Base-by-base conservation (phyloP, 441 rosid species). In the Aleurites moluccanus region DNA sequence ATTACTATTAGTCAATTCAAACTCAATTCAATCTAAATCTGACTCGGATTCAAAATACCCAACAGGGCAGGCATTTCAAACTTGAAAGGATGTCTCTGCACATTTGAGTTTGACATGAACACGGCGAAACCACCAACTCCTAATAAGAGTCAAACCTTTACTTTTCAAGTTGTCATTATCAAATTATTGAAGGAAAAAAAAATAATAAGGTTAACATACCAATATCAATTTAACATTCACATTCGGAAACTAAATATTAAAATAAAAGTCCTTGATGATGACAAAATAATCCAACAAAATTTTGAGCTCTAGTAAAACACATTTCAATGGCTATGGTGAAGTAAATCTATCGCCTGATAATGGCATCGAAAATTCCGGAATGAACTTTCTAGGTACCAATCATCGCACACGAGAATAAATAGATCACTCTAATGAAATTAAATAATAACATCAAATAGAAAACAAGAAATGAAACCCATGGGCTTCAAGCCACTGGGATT, bases 401-500 rank as follows among this genome's bases (percentile, higher is more conserved):
- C n/a, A 38, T 21, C 20, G 13, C 35, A 70, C 23, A 8, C 7
- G 10, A 23, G 10, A 59, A 70, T n/a, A 42, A 57, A 38, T 25
- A 4, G 23, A 21, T 23, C 52, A 23, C 8, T 52, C 45, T 35
- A 9, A 1, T 13, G 10, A 33, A 10, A 20, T 6, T 13, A 15
- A 61, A 71, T 21, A 40, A 42, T 28, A 9, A 10, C 5, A 64
- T 64, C 23, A 20, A 65, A 42, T 13, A 45, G 23, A 15, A 42
- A 20, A 21, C 44, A 44, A 20, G 35, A 49, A 0, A 61, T 15
- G 27, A 73, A 53, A 52, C 14, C 5, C 33, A n/a, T 0, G 4
- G 2, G 35, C 10, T 56, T 72, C 73, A 82, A 73, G 67, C 88
- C 33, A 82, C 79, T 13, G 87, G 11, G 3, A 82, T 78, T 11